Percentiles rank a stretch among this genome's conserved stretches.
Evolutionary conservation across 345 rosid species (phyloP).

Genomic region (Cardamine chenopodiifolia): DNA sequence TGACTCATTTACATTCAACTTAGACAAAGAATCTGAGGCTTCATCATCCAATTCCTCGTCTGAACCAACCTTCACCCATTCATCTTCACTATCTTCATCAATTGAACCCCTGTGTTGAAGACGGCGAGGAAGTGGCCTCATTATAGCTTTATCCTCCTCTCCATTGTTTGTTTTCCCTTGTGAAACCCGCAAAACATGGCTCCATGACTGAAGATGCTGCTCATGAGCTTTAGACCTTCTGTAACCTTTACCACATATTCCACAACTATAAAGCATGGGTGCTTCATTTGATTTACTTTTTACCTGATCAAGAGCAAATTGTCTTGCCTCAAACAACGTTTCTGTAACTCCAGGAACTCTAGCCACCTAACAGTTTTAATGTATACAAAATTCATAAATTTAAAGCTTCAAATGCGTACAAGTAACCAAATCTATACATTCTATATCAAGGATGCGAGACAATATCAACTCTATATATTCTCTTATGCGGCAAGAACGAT

Average conservation of each 20-base stretch:
- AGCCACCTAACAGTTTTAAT: conserved; percentile 57
- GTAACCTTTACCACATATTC: conserved; percentile 75
- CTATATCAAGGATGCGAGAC: neutral
- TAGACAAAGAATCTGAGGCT: conserved; percentile 55
- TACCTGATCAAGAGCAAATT: conserved; percentile 68
- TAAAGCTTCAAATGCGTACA: neutral
- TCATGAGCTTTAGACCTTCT: conserved; percentile 82
- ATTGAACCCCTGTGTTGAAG: neutral
- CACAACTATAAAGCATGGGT: conserved; percentile 76
- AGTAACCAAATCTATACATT: neutral
- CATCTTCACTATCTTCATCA: conserved; percentile 64
- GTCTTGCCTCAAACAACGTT: conserved; percentile 75
- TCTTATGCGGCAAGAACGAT: neutral
- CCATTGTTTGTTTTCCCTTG: conserved; percentile 50
- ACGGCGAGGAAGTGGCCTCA: conserved; percentile 65
- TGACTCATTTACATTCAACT: conserved; percentile 58
- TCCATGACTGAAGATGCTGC: conserved; percentile 79
- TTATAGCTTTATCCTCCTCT: conserved; percentile 54
- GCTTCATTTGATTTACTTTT: conserved; percentile 55
- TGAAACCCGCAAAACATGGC: conserved; percentile 62
- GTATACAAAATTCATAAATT: neutral
- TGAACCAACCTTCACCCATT: conserved; percentile 82
- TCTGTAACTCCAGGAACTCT: conserved; percentile 98
- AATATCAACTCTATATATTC: neutral
- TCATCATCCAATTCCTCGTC: conserved; percentile 68